Percentiles rank a stretch among this genome's conserved stretches.
phyloP scores from a whole-genome alignment of 2,329 filamentous ascomycete species.

The Paraphoma chrysanthemicola region DNA sequence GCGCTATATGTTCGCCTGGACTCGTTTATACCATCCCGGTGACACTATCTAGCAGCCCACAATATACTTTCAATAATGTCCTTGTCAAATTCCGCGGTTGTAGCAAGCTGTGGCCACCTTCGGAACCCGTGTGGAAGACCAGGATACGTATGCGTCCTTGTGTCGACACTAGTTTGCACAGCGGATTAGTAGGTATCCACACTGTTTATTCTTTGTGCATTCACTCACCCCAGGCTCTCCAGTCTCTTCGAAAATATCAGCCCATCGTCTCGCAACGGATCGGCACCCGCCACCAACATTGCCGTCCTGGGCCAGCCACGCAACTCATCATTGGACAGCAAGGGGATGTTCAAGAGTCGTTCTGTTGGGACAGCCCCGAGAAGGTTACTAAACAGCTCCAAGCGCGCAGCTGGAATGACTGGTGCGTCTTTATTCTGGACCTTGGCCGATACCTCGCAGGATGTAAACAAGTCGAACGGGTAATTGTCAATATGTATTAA shows the following conservation, averaged over 20 bases:
- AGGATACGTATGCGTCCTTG: not conserved
- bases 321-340: not conserved
- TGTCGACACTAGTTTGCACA: not conserved
- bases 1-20: not conserved
- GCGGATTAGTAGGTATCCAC: not conserved
- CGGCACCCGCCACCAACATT: not conserved
- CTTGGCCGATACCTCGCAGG: not conserved
- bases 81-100: not conserved
- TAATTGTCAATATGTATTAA: constrained; percentile 2
- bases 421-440: not conserved
- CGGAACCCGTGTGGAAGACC: constrained; percentile 1
- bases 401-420: not conserved
- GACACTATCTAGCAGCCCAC: not conserved
- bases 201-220: not conserved
- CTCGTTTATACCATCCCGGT: not conserved
- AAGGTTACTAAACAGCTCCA: constrained; percentile 1
- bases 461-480: not conserved
- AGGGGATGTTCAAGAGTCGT: not conserved
- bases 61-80: not conserved
- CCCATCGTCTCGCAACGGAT: not conserved
- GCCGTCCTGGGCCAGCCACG: not conserved
- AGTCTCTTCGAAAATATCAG: not conserved
- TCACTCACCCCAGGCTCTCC: not conserved
- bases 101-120: not conserved
- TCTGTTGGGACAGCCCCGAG: not conserved